These are phyloP conservation scores for Sarocladium oryzae DNA, from an alignment of 2,329 filamentous ascomycete species.

Conservation along the genomic window DNA sequence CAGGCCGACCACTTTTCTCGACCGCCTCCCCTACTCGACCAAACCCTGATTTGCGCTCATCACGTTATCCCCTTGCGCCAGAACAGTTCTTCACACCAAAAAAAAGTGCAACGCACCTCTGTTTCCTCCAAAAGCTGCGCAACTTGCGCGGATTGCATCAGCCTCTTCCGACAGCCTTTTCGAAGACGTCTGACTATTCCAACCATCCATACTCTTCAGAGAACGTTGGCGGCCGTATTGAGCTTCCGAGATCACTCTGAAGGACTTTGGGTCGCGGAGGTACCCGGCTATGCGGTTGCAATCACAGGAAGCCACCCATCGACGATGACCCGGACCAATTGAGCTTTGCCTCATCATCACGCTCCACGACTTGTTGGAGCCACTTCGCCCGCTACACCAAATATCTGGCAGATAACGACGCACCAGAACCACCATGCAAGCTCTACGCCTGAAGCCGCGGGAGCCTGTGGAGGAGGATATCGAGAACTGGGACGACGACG, in stretches of 20 bases:
- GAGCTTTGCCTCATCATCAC: constrained; percentile 3
- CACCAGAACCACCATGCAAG: constrained; percentile 40
- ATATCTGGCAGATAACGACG: constrained; percentile 12
- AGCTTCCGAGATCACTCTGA: not conserved
- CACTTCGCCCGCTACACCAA: constrained; percentile 1
- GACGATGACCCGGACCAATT: constrained; percentile 8
- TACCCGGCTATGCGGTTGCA: constrained; percentile 2
- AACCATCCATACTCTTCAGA: not conserved
- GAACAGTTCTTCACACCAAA: not conserved
- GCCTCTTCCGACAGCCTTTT: not conserved
- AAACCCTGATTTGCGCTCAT: constrained; percentile 5
- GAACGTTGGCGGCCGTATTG: not conserved
- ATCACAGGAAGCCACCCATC: not conserved
- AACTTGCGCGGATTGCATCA: not conserved
- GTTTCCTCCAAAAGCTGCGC: not conserved
- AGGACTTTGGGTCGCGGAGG: not conserved
- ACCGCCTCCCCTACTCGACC: not conserved
- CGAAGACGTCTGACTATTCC: not conserved
- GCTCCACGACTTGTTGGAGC: constrained; percentile 5
- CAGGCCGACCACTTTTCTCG: constrained; percentile 6
- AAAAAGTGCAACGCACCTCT: no score
- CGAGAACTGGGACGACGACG: constrained; percentile 76
- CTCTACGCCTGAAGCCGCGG: constrained; percentile 46
- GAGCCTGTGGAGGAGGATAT: constrained; percentile 53
- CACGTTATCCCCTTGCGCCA: not conserved